These are phyloP conservation scores for Panicum miliaceum DNA, from an alignment of 176 grass and related monocot genomes.

Conservation along the genomic window DNA sequence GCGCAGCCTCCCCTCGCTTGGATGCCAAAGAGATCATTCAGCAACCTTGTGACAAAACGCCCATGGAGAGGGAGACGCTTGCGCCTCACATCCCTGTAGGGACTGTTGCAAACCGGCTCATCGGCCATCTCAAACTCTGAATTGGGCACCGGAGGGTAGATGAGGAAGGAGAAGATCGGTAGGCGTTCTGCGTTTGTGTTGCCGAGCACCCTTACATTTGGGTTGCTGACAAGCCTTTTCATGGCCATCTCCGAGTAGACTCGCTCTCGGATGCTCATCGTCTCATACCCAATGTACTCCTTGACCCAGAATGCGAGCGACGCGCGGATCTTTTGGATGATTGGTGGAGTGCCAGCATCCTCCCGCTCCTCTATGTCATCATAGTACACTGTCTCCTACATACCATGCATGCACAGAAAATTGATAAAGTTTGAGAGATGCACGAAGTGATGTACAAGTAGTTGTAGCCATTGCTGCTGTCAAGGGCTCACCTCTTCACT, in stretches of 20 bases:
- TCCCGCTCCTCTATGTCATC: constrained; percentile 69
- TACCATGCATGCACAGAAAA: background rate
- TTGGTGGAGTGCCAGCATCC: constrained; percentile 66
- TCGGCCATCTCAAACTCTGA: background rate
- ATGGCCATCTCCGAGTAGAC: constrained; percentile 51
- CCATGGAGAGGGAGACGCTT: constrained; percentile 61
- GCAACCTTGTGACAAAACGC: constrained; percentile 65
- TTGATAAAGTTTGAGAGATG: background rate
- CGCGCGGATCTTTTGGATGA: constrained; percentile 74
- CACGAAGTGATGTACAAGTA: background rate
- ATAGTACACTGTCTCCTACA: constrained; percentile 73
- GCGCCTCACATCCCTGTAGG: background rate
- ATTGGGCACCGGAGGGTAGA: constrained; percentile 38
- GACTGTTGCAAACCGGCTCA: background rate
- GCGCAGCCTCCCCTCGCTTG: constrained; percentile 83
- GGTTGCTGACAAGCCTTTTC: constrained; percentile 38
- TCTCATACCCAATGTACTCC: constrained; percentile 60
- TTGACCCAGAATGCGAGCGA: constrained; percentile 84
- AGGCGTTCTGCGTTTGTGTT: constrained; percentile 56
- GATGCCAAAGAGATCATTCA: constrained; percentile 86
- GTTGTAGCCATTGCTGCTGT: background rate
- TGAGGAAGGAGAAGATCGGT: constrained; percentile 74
- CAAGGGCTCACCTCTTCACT: constrained; percentile 54
- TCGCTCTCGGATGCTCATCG: constrained; percentile 48
- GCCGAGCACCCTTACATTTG: constrained; percentile 60